Percentiles rank a stretch among this genome's conserved stretches.
phyloP scores from a whole-genome alignment of 2,329 filamentous ascomycete genomes.

The Aspergillus sp. region DNA sequence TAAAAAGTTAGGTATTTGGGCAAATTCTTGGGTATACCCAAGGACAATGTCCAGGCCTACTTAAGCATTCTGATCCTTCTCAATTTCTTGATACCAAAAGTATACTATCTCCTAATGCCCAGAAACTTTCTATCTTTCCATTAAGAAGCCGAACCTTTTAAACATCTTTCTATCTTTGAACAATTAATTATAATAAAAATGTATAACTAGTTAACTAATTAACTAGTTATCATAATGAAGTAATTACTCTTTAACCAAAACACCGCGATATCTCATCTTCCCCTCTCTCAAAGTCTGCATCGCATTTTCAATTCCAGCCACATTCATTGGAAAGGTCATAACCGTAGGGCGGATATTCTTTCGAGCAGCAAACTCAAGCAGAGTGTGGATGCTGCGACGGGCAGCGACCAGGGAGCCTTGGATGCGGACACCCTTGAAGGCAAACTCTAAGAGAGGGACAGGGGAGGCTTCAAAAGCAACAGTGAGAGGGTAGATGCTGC shows the following conservation, averaged over 20 bases:
- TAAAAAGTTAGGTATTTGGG: too few relatives aligned
- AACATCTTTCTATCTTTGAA: too few relatives aligned
- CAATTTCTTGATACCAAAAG: too few relatives aligned
- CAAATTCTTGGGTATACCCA: too few relatives aligned
- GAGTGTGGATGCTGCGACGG: slow-evolving; percentile 51
- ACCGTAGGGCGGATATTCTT: slow-evolving; percentile 59
- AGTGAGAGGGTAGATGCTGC: slow-evolving; percentile 19
- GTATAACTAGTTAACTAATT: too few relatives aligned
- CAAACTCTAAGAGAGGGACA: slow-evolving; percentile 26
- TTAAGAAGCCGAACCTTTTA: too few relatives aligned
- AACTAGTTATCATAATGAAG: too few relatives aligned
- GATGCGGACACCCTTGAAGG: slow-evolving; percentile 52
- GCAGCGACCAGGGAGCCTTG: slow-evolving; percentile 60
- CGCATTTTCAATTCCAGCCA: slow-evolving; percentile 25
- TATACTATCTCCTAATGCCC: too few relatives aligned
- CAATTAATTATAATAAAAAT: too few relatives aligned
- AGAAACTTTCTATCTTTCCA: too few relatives aligned
- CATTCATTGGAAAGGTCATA: slow-evolving; percentile 54
- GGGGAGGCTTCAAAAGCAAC: slow-evolving; percentile 15
- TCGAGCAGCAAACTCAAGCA: slow-evolving; percentile 56
- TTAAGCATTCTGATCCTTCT: too few relatives aligned
- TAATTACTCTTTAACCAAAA: slow-evolving; percentile 24
- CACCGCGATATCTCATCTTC: slow-evolving; percentile 44
- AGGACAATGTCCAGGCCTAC: too few relatives aligned
- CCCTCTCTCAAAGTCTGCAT: slow-evolving; percentile 42